A percentile compares a stretch with the other conserved stretches of the same genome.
phyloP scores from a whole-genome alignment of 2,329 filamentous ascomycete genomes.

The Ascosphaera apis region DNA sequence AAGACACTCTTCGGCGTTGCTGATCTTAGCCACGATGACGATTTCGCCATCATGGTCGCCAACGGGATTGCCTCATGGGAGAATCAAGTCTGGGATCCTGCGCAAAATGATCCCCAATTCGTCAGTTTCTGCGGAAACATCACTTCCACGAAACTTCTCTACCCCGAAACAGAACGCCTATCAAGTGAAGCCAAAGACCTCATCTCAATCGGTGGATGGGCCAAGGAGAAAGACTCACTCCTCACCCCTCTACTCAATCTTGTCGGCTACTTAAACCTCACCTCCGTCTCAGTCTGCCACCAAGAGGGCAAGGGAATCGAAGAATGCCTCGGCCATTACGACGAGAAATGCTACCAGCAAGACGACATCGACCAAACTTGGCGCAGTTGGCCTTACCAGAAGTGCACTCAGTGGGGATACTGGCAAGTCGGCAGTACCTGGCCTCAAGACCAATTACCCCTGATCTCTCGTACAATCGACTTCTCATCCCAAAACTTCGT shows the following conservation, averaged over 20 bases:
- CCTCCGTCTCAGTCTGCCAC: conserved; percentile 18
- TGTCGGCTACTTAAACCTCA: conserved; percentile 30
- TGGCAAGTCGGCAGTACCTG: conserved; percentile 50
- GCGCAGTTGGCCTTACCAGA: conserved; percentile 35
- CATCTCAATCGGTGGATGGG: conserved; percentile 26
- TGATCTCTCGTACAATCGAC: conserved; percentile 49
- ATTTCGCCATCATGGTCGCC: conserved; percentile 28
- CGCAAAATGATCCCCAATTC: conserved; percentile 25
- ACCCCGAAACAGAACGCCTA: conserved; percentile 16
- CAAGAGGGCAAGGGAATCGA: conserved; percentile 21
- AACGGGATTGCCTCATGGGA: conserved; percentile 30
- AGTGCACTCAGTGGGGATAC: conserved; percentile 46
- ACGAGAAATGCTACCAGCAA: conserved; percentile 23
- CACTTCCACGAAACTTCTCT: conserved; percentile 22
- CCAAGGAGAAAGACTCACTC: conserved; percentile 17
- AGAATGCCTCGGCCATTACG: conserved; percentile 27
- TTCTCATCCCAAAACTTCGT: conserved; percentile 37
- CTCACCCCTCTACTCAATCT: conserved; percentile 32
- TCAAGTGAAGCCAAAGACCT: conserved; percentile 21
- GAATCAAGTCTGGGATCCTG: conserved; percentile 36
- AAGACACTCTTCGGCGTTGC: conserved; percentile 31
- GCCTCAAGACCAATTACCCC: conserved; percentile 37
- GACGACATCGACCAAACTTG: conserved; percentile 22
- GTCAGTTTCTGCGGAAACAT: conserved; percentile 33
- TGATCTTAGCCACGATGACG: conserved; percentile 21